phyloP scores from a whole-genome alignment of 345 rosid genomes.

The Carallia pectinifolia region DNA sequence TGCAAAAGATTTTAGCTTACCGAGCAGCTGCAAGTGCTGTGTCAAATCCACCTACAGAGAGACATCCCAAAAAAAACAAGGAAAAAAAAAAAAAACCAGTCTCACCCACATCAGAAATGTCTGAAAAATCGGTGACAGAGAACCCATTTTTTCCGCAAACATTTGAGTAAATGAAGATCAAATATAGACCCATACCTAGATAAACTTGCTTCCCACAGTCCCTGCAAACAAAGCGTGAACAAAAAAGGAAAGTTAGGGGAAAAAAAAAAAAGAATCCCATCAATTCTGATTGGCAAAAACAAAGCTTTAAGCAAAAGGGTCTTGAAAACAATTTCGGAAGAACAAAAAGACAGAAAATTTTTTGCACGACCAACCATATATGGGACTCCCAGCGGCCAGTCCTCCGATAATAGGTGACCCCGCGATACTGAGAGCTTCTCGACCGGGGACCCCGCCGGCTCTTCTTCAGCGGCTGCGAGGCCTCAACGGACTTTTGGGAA shows the following conservation, averaged over 20 bases:
- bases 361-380: slow-evolving; percentile 56
- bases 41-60: slow-evolving; percentile 88
- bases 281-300: slow-evolving; percentile 2
- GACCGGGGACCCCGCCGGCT: slow-evolving; percentile 97
- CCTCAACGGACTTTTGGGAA: slow-evolving; percentile 41
- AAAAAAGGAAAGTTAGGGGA: background rate
- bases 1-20: slow-evolving; percentile 33
- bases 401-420: slow-evolving; percentile 93
- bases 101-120: slow-evolving; percentile 20
- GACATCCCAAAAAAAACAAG: background rate
- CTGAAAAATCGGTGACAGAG: slow-evolving; percentile 21
- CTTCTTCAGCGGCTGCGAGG: slow-evolving; percentile 68
- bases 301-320: background rate
- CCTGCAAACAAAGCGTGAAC: slow-evolving; percentile 50
- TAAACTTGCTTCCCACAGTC: slow-evolving; percentile 99
- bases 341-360: background rate
- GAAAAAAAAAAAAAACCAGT: slow-evolving; percentile 12
- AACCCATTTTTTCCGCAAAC: background rate
- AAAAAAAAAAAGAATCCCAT: background rate
- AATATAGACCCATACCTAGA: slow-evolving; percentile 53
- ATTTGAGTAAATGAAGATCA: slow-evolving; percentile 7
- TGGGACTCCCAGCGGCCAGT: slow-evolving; percentile 99
- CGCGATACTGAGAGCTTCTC: slow-evolving; percentile 93
- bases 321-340: background rate
- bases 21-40: slow-evolving; percentile 99